These are phyloP conservation scores for Leccinum rimulosum DNA, from an alignment of 768 basidiomycete species.

Conservation along the genomic window DNA sequence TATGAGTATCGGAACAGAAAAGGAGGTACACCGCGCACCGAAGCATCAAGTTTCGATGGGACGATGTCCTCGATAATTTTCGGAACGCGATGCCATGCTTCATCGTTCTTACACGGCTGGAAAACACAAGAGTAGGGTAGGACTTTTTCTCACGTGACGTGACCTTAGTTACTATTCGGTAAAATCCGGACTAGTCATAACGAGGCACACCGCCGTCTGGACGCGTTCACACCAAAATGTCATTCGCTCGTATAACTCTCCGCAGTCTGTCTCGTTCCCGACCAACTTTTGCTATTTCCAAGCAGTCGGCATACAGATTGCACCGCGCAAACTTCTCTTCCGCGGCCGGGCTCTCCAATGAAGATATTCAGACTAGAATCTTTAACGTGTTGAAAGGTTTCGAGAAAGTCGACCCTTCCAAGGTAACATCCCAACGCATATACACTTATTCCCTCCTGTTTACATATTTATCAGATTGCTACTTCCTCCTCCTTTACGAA, in stretches of 20 bases:
- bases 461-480: constrained; percentile 50
- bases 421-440: constrained; percentile 18
- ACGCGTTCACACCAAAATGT: constrained; percentile 33
- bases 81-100: constrained; percentile 94
- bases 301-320: constrained; percentile 28
- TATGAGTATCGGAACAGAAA: constrained; percentile 5
- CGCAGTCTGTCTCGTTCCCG: constrained; percentile 28
- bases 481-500: constrained; percentile 50
- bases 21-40: constrained; percentile 47
- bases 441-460: constrained; percentile 14
- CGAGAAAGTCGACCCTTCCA: constrained; percentile 28
- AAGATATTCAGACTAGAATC: constrained; percentile 25
- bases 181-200: constrained; percentile 21
- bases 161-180: constrained; percentile 15
- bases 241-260: constrained; percentile 33
- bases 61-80: constrained; percentile 88
- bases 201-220: neutral
- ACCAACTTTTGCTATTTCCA: constrained; percentile 30
- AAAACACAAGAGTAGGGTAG: neutral
- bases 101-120: constrained; percentile 46
- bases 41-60: constrained; percentile 91
- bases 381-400: constrained; percentile 31
- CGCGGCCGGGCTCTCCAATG: constrained; percentile 22
- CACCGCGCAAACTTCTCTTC: constrained; percentile 33
- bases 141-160: constrained; percentile 4